Base-by-base conservation (phyloP, 352 stramenopile species). In the Pythium myriotylum region DNA sequence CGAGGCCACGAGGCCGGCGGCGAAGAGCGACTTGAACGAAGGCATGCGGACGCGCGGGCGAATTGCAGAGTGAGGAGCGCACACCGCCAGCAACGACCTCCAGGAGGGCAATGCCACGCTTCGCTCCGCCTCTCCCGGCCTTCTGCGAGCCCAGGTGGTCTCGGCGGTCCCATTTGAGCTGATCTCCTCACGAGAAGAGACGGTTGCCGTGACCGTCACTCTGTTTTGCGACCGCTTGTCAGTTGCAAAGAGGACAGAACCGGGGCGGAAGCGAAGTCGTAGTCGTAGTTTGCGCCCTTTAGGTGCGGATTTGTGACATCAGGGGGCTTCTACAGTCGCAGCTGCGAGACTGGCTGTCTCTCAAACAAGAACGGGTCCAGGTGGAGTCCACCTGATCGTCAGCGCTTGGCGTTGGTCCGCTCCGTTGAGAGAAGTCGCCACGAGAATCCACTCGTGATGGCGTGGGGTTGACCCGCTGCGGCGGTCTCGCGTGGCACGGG, bases 1-100 rank as follows among this genome's bases (percentile, higher is more conserved):
- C 42, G 54, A 29, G 9, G 45, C 54, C 32, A 48, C 54, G 32
- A 54, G 17, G 16, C 45, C 43, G 29, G 42, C 16, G 3, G 42
- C 32, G 45, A 62, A 33, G 16, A 62, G 27, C 16, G 47, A 33
- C 54, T 62, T 62, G 54, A 62, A 33, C 24, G 41, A 57, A 10
- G 43, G 41, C 54, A 62, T 62, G 13, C 29, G 7, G 42, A 23
- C 22, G 24, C 32, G 19, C 48, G 49, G 49, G 33, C 50, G 14
- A 24, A 37, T 57, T 47, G 2, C 22, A n/a, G 51, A 59, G 24
- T 59, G 51, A 59, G 51, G 17, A 24, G 19, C 22, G 6, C 17
- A 48, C 14, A 26, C 24, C 29, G 46, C 24, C 24, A 39, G 46
- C 29, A 52, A n/a, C n/a, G n/a, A n/a, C 26, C 48, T 54, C 23